Base-by-base conservation (phyloP, 208 protist genomes). In the Acanthamoeba quina region DNA sequence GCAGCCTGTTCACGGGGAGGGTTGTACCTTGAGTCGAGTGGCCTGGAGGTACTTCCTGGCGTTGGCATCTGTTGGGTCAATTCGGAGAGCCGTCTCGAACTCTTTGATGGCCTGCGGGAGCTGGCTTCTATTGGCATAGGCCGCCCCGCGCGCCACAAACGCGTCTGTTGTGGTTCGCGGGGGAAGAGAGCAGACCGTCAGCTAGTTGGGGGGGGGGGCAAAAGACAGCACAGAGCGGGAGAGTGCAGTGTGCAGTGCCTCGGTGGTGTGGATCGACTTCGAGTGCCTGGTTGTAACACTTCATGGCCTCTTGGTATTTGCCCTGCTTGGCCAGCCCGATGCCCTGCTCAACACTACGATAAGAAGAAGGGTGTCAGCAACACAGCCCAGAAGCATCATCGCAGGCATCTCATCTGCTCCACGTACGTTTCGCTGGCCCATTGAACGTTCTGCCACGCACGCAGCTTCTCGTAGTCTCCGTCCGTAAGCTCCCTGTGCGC, bases 341-440 rank as follows among this genome's bases (percentile, higher is more conserved):
- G n/a, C 88, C 88, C 88, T 92, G 88, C 44, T 70, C 56, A 9
- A 92, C 88, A 92, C 88, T 92, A 2, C 31, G 26, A 29, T 41
- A 60, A n/a, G n/a, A 86, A 60, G 78, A 86, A n/a, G 17, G 31
- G 21, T 29, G 37, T 13, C 47, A 26, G 29, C 47, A 31, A 54
- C 10, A 49, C 19, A 56, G 5, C 47, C 24, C n/a, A 37, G 74
- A 54, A 13, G n/a, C 1, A 24, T 11, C 19, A 1, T 0, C 2
- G 49, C 2, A 6, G 47, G 21, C 44, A 60, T 15, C 37, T 3
- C 29, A 88, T 88, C 29, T 11, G 10, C 10, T 13, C 21, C 21
- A 49, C 62, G 88, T 78, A 78, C 88, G 88, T 92, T 78, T 92
- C 88, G 13, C 26, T 44, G n/a, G 88, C 88, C 88, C 88, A 92